These are phyloP conservation scores for Epichloe hybrida DNA, from an alignment of 2,329 filamentous ascomycete genomes.

Conservation along the genomic window DNA sequence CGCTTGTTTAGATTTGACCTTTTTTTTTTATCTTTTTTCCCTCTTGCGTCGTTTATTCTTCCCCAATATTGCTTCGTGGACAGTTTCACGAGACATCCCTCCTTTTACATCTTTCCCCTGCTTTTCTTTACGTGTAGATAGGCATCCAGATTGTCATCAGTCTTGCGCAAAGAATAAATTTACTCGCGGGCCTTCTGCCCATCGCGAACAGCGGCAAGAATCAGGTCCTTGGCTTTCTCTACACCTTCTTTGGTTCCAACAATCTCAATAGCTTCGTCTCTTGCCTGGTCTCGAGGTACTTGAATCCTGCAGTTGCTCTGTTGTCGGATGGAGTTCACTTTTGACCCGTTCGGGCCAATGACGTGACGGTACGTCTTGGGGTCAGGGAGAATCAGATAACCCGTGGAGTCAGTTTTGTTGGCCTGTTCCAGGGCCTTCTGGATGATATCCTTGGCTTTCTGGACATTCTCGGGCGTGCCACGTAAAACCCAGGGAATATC, in stretches of 20 bases:
- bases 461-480: conserved; percentile 64
- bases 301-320: conserved; percentile 89
- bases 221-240: conserved; percentile 77
- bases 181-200: conserved; percentile 28
- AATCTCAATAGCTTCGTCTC: conserved; percentile 79
- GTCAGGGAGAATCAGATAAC: conserved; percentile 82
- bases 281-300: conserved; percentile 68
- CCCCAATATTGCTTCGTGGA: neutral
- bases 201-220: conserved; percentile 67
- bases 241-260: conserved; percentile 65
- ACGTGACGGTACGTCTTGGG: conserved; percentile 81
- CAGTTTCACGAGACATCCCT: neutral
- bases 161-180: neutral
- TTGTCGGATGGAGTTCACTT: conserved; percentile 86
- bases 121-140: neutral
- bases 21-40: too few relatives aligned
- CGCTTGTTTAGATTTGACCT: neutral
- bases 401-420: conserved; percentile 55
- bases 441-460: conserved; percentile 67
- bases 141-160: neutral
- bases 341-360: conserved; percentile 76
- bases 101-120: neutral
- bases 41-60: neutral
- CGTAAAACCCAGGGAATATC: conserved; percentile 84
- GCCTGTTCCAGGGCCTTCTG: conserved; percentile 60